Base-by-base conservation (phyloP, 495 filamentous ascomycete species). In the Wilcoxina mikolae region DNA sequence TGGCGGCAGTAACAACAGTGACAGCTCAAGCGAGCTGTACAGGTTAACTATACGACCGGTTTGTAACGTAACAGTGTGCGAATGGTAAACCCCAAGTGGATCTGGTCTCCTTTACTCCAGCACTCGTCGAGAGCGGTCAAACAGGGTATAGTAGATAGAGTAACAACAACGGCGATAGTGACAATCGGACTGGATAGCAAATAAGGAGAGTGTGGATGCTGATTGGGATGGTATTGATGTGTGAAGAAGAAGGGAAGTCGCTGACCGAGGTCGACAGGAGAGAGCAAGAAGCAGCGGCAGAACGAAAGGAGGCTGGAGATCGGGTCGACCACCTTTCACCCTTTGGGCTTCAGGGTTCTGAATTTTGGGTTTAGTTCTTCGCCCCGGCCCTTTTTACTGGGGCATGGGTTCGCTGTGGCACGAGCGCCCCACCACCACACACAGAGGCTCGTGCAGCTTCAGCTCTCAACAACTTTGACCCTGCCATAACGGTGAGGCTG, bases 1-100 rank as follows among this genome's bases (percentile, higher is more conserved):
- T 59, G 48, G 61, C 59, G 60, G 49, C n/a, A 1, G 47, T 15
- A 35, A 35, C 7, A 35, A 35, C 7, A 7, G 7, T 35, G 15
- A 35, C n/a, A 35, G 15, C 7, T 7, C 31, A 35, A 35, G 31
- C 31, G 15, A 35, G 31, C 31, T 35, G 31, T n/a, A n/a, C n/a
- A n/a, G n/a, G n/a, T n/a, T n/a, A n/a, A n/a, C 31, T 35, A 35
- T 35, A 35, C 31, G 31, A 15, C 31, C 31, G 31, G 31, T 15
- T 15, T 7, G 31, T 7, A 35, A 35, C 31, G 31, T 7, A 35
- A 35, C 7, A 35, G 31, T n/a, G n/a, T n/a, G n/a, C n/a, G n/a
- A n/a, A n/a, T n/a, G n/a, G n/a, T n/a, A n/a, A n/a, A n/a, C n/a
- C 35, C 35, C 35, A 39, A 12, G 35, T 39, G 35, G 35, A 39